phyloP scores from a whole-genome alignment of 1,284 basidiomycete genomes.

The Ustilago bromivora region DNA sequence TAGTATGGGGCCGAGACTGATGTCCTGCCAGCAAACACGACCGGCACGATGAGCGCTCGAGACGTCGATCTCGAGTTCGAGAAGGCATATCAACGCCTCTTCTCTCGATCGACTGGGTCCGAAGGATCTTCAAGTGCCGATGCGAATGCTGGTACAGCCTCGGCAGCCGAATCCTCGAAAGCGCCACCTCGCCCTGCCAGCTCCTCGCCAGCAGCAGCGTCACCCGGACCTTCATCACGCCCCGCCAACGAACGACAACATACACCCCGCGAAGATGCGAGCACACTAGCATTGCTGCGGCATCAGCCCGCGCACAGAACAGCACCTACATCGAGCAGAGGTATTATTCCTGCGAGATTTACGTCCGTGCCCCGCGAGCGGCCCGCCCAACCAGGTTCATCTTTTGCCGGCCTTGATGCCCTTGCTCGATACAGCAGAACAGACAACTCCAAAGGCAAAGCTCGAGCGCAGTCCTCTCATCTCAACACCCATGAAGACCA shows the following conservation, averaged over 20 bases:
- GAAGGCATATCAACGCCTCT: slow-evolving; percentile 39
- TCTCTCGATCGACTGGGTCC: slow-evolving; percentile 10
- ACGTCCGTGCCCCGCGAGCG: slow-evolving; percentile 2
- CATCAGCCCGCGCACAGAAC: background rate
- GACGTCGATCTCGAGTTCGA: slow-evolving; percentile 50
- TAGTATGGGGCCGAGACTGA: background rate
- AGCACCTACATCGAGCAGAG: background rate
- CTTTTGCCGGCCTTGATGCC: slow-evolving; percentile 16
- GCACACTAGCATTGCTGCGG: background rate
- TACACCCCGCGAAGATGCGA: slow-evolving; percentile 3
- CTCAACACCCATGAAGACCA: background rate
- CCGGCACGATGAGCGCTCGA: slow-evolving; percentile 28
- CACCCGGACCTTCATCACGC: slow-evolving; percentile 6
- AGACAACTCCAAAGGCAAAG: slow-evolving; percentile 32
- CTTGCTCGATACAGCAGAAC: slow-evolving; percentile 15
- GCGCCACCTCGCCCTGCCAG: background rate
- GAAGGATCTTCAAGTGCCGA: background rate
- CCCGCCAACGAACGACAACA: slow-evolving; percentile 2
- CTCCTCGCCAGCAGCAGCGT: background rate
- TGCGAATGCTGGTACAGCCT: background rate
- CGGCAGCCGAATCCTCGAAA: slow-evolving; percentile 10
- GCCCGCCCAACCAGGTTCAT: background rate
- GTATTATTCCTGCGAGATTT: background rate
- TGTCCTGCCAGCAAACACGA: background rate
- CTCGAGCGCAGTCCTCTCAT: slow-evolving; percentile 6